Conservation (phyloP, 345 rosid genomes). For the Leavenworthia alabamica region DNA sequence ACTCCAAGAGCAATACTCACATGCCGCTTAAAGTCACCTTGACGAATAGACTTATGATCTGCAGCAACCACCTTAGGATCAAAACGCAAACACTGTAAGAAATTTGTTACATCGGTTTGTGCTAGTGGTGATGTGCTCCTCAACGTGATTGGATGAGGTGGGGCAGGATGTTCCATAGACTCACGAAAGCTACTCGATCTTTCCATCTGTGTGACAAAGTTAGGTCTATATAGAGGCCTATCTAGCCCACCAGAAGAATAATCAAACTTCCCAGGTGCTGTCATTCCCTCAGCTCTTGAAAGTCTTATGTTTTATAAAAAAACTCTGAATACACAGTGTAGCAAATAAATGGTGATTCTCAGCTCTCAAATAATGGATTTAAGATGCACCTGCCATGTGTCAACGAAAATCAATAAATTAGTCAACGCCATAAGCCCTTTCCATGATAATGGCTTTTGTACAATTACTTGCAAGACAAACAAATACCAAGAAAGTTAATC, state of each 20-base stretch:
- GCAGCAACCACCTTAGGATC: constrained; percentile 67
- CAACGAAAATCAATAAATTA: background rate
- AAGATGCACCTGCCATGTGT: constrained; percentile 44
- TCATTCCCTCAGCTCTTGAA: constrained; percentile 52
- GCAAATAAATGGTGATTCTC: constrained; percentile 46
- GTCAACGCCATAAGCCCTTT: background rate
- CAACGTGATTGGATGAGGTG: constrained; percentile 54
- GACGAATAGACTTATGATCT: constrained; percentile 67
- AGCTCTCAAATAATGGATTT: constrained; percentile 22
- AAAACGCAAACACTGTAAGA: constrained; percentile 67
- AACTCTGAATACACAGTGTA: constrained; percentile 41
- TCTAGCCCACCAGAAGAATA: constrained; percentile 73
- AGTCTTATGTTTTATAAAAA: constrained; percentile 34
- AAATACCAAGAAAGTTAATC: background rate
- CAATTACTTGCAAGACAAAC: constrained; percentile 8
- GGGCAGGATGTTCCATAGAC: constrained; percentile 56
- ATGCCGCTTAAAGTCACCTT: constrained; percentile 61
- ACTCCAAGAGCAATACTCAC: constrained; percentile 63
- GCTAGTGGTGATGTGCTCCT: constrained; percentile 52
- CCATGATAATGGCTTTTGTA: background rate
- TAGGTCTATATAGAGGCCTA: constrained; percentile 74
- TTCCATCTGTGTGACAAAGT: constrained; percentile 59
- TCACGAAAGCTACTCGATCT: constrained; percentile 85
- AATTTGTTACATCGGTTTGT: constrained; percentile 61
- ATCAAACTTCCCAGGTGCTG: constrained; percentile 80